A percentile compares a stretch with the other conserved stretches of the same genome.
phyloP scores from a whole-genome alignment of 1,139 yeast species.

The Keqinozyma sinolaborantium region DNA sequence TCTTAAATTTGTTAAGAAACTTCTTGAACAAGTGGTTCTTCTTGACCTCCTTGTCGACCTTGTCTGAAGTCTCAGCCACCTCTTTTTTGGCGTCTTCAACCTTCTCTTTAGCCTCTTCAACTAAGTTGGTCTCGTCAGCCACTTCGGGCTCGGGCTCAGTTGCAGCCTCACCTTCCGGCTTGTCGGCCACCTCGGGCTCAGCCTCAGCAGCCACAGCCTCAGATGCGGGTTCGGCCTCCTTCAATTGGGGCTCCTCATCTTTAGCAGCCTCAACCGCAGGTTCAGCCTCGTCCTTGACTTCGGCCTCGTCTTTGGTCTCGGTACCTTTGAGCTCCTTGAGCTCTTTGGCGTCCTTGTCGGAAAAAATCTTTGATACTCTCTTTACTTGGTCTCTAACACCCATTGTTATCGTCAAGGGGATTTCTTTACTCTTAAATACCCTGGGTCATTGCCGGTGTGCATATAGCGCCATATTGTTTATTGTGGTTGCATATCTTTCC shows the following conservation, averaged over 20 bases:
- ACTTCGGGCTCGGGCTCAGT: slow-evolving; percentile 10
- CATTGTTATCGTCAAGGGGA: slow-evolving; percentile 18
- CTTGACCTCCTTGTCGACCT: slow-evolving; percentile 34
- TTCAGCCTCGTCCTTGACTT: slow-evolving; percentile 4
- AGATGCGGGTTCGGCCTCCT: slow-evolving; percentile 4
- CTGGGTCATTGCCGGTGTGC: not conserved
- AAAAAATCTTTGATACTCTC: slow-evolving; percentile 44
- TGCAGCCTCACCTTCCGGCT: slow-evolving; percentile 10
- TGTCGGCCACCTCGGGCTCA: slow-evolving; percentile 5
- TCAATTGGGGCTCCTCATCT: slow-evolving; percentile 1
- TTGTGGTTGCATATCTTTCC: not conserved
- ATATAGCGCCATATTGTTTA: not conserved
- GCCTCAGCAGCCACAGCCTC: slow-evolving; percentile 3
- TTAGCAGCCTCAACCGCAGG: slow-evolving; percentile 8
- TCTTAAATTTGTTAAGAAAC: slow-evolving; percentile 45
- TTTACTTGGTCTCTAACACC: slow-evolving; percentile 44
- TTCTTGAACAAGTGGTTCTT: slow-evolving; percentile 52
- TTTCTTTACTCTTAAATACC: not conserved
- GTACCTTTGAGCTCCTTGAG: slow-evolving; percentile 7
- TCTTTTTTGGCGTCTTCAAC: slow-evolving; percentile 29
- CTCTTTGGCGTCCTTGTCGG: slow-evolving; percentile 21
- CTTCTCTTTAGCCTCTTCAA: slow-evolving; percentile 5
- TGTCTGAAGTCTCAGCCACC: slow-evolving; percentile 22
- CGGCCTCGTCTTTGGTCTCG: slow-evolving; percentile 8
- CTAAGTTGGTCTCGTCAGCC: slow-evolving; percentile 6